A percentile compares a stretch with the other conserved stretches of the same genome.
These are phyloP conservation scores for Suillus fuscotomentosus DNA, from an alignment of 768 basidiomycete species.

Conservation along the genomic window DNA sequence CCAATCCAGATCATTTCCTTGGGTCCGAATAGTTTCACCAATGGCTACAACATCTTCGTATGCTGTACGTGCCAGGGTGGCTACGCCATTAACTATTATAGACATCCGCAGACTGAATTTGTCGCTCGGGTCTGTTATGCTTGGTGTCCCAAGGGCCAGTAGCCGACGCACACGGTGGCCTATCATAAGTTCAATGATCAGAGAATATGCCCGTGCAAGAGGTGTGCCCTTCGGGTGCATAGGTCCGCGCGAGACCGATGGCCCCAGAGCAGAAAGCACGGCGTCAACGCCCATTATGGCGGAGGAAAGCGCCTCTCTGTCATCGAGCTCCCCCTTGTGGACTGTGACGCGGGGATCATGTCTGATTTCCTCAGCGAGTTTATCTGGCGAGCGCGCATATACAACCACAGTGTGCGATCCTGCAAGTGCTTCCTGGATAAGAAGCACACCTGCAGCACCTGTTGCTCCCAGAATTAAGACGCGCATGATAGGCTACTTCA, in stretches of 20 bases:
- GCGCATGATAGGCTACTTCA: slow-evolving; percentile 34
- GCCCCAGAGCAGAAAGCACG: slow-evolving; percentile 69
- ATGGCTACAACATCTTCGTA: slow-evolving; percentile 69
- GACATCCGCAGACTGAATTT: slow-evolving; percentile 43
- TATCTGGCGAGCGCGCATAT: slow-evolving; percentile 64
- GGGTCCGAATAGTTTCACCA: slow-evolving; percentile 51
- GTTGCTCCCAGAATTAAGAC: slow-evolving; percentile 72
- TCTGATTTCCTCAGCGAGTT: slow-evolving; percentile 52
- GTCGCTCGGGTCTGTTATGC: slow-evolving; percentile 61
- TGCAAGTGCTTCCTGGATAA: slow-evolving; percentile 55
- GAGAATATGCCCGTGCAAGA: slow-evolving; percentile 57
- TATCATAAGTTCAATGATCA: slow-evolving; percentile 57
- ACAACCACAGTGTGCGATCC: slow-evolving; percentile 49
- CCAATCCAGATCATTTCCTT: slow-evolving; percentile 57
- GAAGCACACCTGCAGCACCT: slow-evolving; percentile 54
- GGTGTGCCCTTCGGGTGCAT: slow-evolving; percentile 49
- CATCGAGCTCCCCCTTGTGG: slow-evolving; percentile 54
- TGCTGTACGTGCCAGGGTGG: slow-evolving; percentile 48
- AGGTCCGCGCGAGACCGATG: slow-evolving; percentile 39
- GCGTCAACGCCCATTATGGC: slow-evolving; percentile 59
- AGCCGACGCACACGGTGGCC: slow-evolving; percentile 52
- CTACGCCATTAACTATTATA: slow-evolving; percentile 36
- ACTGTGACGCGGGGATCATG: slow-evolving; percentile 46
- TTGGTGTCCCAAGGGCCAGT: slow-evolving; percentile 65
- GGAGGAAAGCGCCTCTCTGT: slow-evolving; percentile 45